Conservation (phyloP, 345 rosid genomes). For the Kandelia obovata region DNA sequence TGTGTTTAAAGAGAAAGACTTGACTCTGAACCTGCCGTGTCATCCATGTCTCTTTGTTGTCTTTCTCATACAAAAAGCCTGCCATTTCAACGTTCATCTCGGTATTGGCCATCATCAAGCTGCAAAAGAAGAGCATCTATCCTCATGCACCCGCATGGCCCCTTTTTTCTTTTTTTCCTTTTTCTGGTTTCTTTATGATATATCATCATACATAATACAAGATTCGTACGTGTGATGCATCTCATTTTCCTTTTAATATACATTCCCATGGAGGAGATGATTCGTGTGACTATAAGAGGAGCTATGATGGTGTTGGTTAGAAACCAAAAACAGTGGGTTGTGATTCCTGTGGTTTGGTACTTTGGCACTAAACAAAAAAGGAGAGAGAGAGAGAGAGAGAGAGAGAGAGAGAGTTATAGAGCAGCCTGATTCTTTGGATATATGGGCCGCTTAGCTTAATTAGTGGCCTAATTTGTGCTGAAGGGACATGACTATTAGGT, state of each 20-base stretch:
- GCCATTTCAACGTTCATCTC: too few species aligned
- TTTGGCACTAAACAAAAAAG: conserved; percentile 9
- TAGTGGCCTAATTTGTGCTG: too few species aligned
- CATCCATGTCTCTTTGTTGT: too few species aligned
- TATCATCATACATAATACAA: not conserved
- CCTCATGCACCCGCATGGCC: too few species aligned
- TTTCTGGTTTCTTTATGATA: not conserved
- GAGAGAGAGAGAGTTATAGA: not conserved
- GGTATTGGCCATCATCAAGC: too few species aligned
- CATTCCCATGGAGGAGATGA: not conserved
- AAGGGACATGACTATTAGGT: conserved; percentile 9
- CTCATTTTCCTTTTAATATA: not conserved
- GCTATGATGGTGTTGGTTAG: not conserved
- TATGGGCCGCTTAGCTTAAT: conserved; percentile 14
- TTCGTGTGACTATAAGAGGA: conserved; percentile 3
- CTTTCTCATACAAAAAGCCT: too few species aligned
- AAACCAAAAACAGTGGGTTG: not conserved
- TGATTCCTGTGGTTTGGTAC: conserved; percentile 13
- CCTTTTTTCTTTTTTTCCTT: not conserved
- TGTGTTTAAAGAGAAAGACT: too few species aligned
- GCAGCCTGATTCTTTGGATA: conserved; percentile 29
- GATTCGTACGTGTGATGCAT: not conserved
- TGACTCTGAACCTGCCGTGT: too few species aligned
- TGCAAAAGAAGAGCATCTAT: too few species aligned
- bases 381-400: not conserved